These are phyloP conservation scores for Zasmidium angulare DNA, from an alignment of 2,329 filamentous ascomycete genomes.

Conservation along the genomic window DNA sequence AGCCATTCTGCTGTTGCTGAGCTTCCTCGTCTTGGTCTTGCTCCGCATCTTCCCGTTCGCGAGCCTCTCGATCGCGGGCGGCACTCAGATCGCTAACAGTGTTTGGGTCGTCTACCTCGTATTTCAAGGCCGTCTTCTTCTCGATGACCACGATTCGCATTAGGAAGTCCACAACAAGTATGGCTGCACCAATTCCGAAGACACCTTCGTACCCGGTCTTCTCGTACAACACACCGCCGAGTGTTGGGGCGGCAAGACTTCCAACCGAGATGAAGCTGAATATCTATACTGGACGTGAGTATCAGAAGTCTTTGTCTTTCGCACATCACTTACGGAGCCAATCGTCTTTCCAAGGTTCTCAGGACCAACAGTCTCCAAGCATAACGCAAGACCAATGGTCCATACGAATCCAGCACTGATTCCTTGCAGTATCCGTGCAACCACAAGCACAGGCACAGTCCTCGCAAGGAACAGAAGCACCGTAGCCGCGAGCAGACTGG, in stretches of 20 bases:
- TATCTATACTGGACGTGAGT: slow-evolving; percentile 37
- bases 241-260: slow-evolving; percentile 55
- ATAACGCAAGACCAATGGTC: slow-evolving; percentile 59
- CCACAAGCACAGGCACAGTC: slow-evolving; percentile 48
- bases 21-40: slow-evolving; percentile 20
- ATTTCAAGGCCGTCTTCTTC: slow-evolving; percentile 56
- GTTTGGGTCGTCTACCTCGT: slow-evolving; percentile 34
- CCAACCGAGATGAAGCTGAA: slow-evolving; percentile 61
- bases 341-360: slow-evolving; percentile 62
- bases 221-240: slow-evolving; percentile 62
- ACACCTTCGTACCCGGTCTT: slow-evolving; percentile 60
- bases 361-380: slow-evolving; percentile 58
- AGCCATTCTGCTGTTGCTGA: slow-evolving; percentile 11
- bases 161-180: slow-evolving; percentile 59
- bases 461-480: slow-evolving; percentile 54
- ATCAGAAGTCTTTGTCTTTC: background rate
- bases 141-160: slow-evolving; percentile 64
- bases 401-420: slow-evolving; percentile 59
- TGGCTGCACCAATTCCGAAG: slow-evolving; percentile 55
- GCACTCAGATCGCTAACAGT: slow-evolving; percentile 21
- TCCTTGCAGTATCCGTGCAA: slow-evolving; percentile 59
- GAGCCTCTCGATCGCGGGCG: slow-evolving; percentile 3
- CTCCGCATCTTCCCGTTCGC: slow-evolving; percentile 9
- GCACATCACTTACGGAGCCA: slow-evolving; percentile 47
- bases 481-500: slow-evolving; percentile 55